Evolutionary conservation across 2,329 filamentous ascomycete genomes (phyloP), one percentile per base, ranked within the genome.

Genomic region (Tolypocladium inflatum): DNA sequence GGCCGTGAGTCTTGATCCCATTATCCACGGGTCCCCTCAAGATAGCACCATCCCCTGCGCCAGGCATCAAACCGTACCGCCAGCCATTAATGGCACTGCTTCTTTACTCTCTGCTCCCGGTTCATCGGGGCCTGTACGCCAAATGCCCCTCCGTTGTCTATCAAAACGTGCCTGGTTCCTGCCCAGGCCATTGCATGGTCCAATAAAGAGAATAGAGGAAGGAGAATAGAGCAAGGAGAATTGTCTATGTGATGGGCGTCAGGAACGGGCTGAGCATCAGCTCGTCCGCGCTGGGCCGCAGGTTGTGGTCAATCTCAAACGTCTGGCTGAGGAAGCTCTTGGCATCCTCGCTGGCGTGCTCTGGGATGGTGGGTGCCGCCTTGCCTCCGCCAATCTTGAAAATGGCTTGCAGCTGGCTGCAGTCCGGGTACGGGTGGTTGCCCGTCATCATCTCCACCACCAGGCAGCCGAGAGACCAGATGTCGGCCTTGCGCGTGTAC

Each of bases 401-500:
- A 68, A 99, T 97, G 60, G 94, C 94, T 72, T 99, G 94, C 62
- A 99, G 80, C 74, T 99, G 95, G 60, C 90, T 95, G 78, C 91
- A 96, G 75, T 96, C 93, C 0, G 94, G 94, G 80, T 97, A 97
- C 1, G 94, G 94, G 71, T 97, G 94, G 51, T 86, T 89, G 58
- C 94, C 94, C 15, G 94, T 97, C 81, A 97, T 96, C 94, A 99
- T 99, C 78, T 99, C 94, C 30, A 99, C 93, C 17, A 99, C 91
- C 55, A 99, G 79, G 71, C 94, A 99, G 39, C 94, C 94, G 30
- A 99, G 83, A 52, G 91, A 96, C 94, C 94, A 99, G 66, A 99
- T 99, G 68, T 99, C 94, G 17, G 94, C 94, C 77, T 97, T 97
- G 75, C 93, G 91, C 6, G 93, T 97, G 76, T 99, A 97, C 7